phyloP scores from a whole-genome alignment of 2,329 filamentous ascomycete species.

The Ascochyta viciae-villosae region DNA sequence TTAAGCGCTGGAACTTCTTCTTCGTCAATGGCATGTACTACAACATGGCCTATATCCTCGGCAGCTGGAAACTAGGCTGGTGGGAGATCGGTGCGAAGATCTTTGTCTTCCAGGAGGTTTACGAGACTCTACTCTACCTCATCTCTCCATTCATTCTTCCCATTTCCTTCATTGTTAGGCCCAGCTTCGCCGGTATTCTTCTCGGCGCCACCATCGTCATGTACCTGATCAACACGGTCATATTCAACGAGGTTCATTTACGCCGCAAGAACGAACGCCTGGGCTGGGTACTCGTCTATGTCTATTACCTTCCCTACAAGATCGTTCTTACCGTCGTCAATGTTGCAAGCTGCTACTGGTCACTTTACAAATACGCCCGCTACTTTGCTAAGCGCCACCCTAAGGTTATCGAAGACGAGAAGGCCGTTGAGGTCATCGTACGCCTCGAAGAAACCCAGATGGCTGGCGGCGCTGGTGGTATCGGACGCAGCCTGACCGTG shows the following conservation, averaged over 20 bases:
- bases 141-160: constrained; percentile 56
- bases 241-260: constrained; percentile 60
- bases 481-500: constrained; percentile 33
- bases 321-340: constrained; percentile 55
- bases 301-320: constrained; percentile 58
- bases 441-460: constrained; percentile 31
- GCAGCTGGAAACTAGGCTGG: constrained; percentile 57
- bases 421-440: constrained; percentile 44
- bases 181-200: constrained; percentile 51
- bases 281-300: constrained; percentile 44
- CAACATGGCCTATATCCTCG: constrained; percentile 56
- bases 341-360: constrained; percentile 47
- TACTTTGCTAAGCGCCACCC: constrained; percentile 58
- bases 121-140: constrained; percentile 57
- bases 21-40: constrained; percentile 59
- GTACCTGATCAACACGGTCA: constrained; percentile 53
- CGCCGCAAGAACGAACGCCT: constrained; percentile 55
- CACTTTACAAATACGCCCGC: constrained; percentile 54
- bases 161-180: constrained; percentile 54
- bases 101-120: constrained; percentile 59
- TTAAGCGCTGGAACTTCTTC: constrained; percentile 62
- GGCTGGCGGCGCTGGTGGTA: constrained; percentile 13
- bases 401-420: constrained; percentile 58
- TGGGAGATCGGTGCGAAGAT: constrained; percentile 60
- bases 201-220: constrained; percentile 50